Evolutionary conservation across 306 rosid genomes (phyloP).

Genomic region (Crataegus laevigata): DNA sequence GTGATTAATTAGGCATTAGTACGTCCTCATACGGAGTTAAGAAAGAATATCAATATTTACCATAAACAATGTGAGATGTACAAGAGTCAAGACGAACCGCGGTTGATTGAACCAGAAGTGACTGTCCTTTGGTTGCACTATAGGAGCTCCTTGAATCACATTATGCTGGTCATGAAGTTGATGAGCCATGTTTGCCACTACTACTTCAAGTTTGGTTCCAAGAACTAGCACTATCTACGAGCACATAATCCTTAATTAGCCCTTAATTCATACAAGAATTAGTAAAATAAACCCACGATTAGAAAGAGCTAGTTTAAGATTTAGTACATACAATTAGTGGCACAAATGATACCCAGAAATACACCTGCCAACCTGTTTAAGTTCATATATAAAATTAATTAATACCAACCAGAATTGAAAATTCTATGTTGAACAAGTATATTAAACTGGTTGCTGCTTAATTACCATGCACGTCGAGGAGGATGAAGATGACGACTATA

Average conservation of each 20-base stretch:
- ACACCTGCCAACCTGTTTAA: conserved; percentile 48
- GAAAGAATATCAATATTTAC: conserved; percentile 8
- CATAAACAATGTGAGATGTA: conserved; percentile 48
- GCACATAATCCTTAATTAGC: not conserved
- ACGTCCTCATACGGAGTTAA: not conserved
- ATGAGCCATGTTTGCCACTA: conserved; percentile 48
- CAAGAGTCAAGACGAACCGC: conserved; percentile 31
- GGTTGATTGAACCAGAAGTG: conserved; percentile 57
- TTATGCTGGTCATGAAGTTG: conserved; percentile 17
- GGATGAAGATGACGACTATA: conserved; percentile 44
- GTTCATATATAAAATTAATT: not conserved
- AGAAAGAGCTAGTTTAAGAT: not conserved
- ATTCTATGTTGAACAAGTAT: not conserved
- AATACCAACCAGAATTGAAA: not conserved
- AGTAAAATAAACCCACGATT: not conserved
- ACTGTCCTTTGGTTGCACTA: conserved; percentile 46
- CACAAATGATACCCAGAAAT: conserved; percentile 51
- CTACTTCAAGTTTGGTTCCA: conserved; percentile 49
- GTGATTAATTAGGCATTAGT: not conserved
- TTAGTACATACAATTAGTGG: conserved; percentile 36
- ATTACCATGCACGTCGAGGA: conserved; percentile 49
- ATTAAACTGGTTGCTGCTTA: not conserved
- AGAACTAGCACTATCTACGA: conserved; percentile 38
- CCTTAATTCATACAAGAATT: not conserved
- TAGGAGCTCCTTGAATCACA: conserved; percentile 44